Base-by-base conservation (phyloP, 202 grass and related monocot genomes). In the Musa balbisiana region DNA sequence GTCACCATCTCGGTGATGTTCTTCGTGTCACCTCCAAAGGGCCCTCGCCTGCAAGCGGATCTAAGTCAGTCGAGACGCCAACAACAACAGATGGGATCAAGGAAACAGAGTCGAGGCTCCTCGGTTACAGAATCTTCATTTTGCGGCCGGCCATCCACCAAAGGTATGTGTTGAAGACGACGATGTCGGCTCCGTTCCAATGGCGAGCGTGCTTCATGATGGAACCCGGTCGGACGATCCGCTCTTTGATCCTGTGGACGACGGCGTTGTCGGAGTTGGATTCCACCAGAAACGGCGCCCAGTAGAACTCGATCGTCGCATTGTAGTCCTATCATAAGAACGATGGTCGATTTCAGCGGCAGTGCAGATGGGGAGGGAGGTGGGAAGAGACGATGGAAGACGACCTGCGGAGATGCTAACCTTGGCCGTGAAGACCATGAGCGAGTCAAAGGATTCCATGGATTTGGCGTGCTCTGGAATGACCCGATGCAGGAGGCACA, bases 141-240 rank as follows among this genome's bases (percentile, higher is more conserved):
- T 90, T 92, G 8, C 21, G 9, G 0, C 78, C 75, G 1, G 87
- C 76, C 72, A 86, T 91, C 95, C 95, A 99, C 95, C 91, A 94
- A 54, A 99, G 95, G 79, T 99, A 99, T 50, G 95, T 90, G 76
- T 99, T 99, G 85, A 99, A 94, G 71, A 99, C 95, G 52, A 99
- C 74, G 75, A 99, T 74, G 81, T 99, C 79, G 1, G 88, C 89
- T 81, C 91, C 91, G 79, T 87, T 89, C 91, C 95, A 99, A 80
- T 94, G 83, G 9, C 68, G 53, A 0, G 89, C 90, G 79, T 99
- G 95, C 72, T 82, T 83, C 73, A 90, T 85, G 84, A 99, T 94
- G 51, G 95, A 88, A 0, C 83, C 85, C 17, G 82, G 87, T 0
- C 91, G 91, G 80, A 92, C 92, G 55, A 94, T 71, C 9, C 91